Evolutionary conservation across 148 eudicot species (phyloP).

Genomic region (Camellia granthamiana): DNA sequence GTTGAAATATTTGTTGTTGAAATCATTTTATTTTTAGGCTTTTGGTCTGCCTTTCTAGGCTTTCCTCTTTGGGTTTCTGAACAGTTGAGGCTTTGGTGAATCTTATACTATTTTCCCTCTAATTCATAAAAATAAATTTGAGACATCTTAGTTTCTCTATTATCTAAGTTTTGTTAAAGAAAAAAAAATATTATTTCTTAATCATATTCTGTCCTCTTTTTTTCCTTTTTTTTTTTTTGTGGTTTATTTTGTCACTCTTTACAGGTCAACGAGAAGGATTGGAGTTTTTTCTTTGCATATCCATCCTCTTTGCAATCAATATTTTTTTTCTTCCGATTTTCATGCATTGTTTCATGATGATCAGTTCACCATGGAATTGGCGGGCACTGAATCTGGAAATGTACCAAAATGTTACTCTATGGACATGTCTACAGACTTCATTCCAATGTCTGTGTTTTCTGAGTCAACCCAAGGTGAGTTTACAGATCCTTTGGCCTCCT

Average conservation of each 20-base stretch:
- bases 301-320: conserved; percentile 4
- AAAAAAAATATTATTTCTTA: no score
- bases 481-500: background rate
- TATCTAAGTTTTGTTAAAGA: background rate
- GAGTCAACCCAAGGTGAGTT: conserved; percentile 69
- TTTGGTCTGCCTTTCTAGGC: background rate
- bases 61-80: background rate
- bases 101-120: background rate
- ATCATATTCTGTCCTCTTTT: no score
- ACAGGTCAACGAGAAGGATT: conserved; percentile 14
- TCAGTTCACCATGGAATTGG: conserved; percentile 86
- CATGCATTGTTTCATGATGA: conserved; percentile 34
- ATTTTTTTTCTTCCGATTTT: conserved; percentile 22
- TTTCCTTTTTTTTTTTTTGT: no score
- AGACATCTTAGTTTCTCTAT: background rate
- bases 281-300: conserved; percentile 6
- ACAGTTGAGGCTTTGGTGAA: background rate
- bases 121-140: background rate
- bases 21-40: background rate
- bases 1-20: background rate
- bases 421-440: conserved; percentile 69
- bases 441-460: conserved; percentile 78
- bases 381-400: conserved; percentile 55
- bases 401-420: conserved; percentile 63
- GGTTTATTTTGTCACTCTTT: conserved; percentile 5